phyloP scores from a whole-genome alignment of 2,329 filamentous ascomycete genomes.

The Madurella fahalii region DNA sequence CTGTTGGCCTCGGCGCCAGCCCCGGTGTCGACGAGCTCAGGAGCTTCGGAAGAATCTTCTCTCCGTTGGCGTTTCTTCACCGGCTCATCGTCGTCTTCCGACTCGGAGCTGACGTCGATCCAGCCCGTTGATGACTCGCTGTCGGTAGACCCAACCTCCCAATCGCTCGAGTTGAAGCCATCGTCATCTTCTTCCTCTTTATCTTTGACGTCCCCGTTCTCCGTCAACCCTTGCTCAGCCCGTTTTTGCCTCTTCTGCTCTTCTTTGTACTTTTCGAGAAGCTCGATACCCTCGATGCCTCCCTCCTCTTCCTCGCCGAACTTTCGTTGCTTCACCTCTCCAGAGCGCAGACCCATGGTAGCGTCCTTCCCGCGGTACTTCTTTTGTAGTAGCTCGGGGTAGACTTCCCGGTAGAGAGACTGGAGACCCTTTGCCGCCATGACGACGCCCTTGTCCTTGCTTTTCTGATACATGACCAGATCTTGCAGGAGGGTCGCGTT shows the following conservation, averaged over 20 bases:
- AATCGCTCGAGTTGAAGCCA: constrained; percentile 51
- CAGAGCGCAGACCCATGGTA: constrained; percentile 70
- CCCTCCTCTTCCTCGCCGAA: constrained; percentile 80
- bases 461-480: constrained; percentile 91
- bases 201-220: constrained; percentile 55
- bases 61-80: constrained; percentile 60
- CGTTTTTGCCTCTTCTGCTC: constrained; percentile 75
- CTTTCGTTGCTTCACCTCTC: constrained; percentile 68
- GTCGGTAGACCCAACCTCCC: constrained; percentile 58
- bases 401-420: constrained; percentile 86
- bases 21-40: constrained; percentile 30
- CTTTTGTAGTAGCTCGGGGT: constrained; percentile 82
- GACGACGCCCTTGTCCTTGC: constrained; percentile 98
- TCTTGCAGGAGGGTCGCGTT: constrained; percentile 93
- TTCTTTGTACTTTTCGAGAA: constrained; percentile 90
- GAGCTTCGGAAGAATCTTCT: constrained; percentile 23
- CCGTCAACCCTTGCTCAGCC: constrained; percentile 59
- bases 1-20: constrained; percentile 43
- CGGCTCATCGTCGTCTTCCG: constrained; percentile 73
- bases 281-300: constrained; percentile 84
- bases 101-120: constrained; percentile 86
- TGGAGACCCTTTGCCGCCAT: constrained; percentile 95
- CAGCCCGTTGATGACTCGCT: constrained; percentile 78
- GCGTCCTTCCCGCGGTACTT: constrained; percentile 89
- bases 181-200: constrained; percentile 59